Percentiles rank a stretch among this genome's conserved stretches.
phyloP scores from a whole-genome alignment of 306 rosid genomes.

The Quillaja saponaria region DNA sequence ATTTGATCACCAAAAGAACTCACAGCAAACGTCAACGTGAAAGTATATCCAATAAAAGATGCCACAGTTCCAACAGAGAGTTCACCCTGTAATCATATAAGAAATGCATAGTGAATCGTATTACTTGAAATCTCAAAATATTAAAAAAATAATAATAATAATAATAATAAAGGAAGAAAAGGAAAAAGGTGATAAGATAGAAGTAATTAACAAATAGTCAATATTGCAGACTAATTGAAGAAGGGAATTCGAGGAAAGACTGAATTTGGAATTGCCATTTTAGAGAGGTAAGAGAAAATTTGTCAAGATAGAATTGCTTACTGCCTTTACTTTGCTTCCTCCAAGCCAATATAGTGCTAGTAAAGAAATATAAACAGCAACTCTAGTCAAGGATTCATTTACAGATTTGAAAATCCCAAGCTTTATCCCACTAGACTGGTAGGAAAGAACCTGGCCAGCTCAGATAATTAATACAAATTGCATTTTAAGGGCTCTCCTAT shows the following conservation, averaged over 20 bases:
- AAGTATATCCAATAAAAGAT: constrained; percentile 94
- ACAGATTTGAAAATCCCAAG: constrained; percentile 81
- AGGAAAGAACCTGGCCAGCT: constrained; percentile 75
- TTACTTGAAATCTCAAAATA: neutral
- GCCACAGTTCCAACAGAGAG: constrained; percentile 93
- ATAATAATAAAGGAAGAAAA: constrained; percentile 19
- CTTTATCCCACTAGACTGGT: constrained; percentile 83
- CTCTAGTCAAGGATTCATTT: constrained; percentile 89
- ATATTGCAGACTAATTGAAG: constrained; percentile 1
- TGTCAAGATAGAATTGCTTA: constrained; percentile 41
- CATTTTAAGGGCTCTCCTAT: constrained; percentile 19
- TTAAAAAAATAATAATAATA: constrained; percentile 3
- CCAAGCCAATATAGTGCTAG: constrained; percentile 80
- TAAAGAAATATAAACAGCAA: constrained; percentile 81
- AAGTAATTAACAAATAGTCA: neutral
- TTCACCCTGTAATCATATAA: constrained; percentile 64
- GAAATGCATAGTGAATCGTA: too few species aligned
- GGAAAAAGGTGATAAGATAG: neutral
- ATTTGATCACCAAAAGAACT: constrained; percentile 28
- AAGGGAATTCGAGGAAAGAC: neutral
- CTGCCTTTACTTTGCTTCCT: constrained; percentile 98
- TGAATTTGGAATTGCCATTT: constrained; percentile 7
- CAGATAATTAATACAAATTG: constrained; percentile 28
- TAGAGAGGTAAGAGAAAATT: constrained; percentile 16
- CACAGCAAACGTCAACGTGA: constrained; percentile 95